Conservation (phyloP, 306 rosid species). For the Mimosa pudica region DNA sequence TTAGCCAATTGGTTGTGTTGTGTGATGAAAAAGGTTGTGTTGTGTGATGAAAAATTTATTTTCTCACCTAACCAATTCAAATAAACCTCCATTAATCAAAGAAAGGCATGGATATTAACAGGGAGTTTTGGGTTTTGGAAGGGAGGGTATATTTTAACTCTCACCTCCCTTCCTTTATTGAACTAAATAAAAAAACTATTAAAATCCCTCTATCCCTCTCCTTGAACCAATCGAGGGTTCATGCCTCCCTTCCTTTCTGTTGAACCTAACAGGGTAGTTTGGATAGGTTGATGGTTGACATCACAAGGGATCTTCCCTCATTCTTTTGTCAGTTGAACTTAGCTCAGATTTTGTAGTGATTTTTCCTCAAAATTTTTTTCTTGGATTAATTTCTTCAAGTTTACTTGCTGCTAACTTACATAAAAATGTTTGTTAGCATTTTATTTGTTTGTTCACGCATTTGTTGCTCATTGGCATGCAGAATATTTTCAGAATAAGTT, state of each 20-base stretch:
- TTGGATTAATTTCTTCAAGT: constrained; percentile 1
- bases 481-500: constrained; percentile 98
- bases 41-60: constrained; percentile 16
- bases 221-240: neutral
- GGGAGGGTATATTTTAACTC: neutral
- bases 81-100: constrained; percentile 18
- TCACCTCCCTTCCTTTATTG: neutral
- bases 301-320: constrained; percentile 11
- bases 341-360: constrained; percentile 27
- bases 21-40: constrained; percentile 16
- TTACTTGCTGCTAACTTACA: constrained; percentile 23
- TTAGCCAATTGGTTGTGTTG: constrained; percentile 17
- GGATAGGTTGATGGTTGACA: constrained; percentile 4
- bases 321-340: constrained; percentile 28
- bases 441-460: constrained; percentile 17
- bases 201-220: too few species aligned
- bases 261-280: neutral
- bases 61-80: constrained; percentile 25
- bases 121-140: neutral
- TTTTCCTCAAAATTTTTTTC: neutral
- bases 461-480: constrained; percentile 52
- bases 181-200: too few species aligned
- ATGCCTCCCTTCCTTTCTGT: neutral
- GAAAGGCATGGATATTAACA: too few species aligned
- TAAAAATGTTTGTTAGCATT: constrained; percentile 20